Evolutionary conservation across 108 stramenopile species (phyloP), one percentile per base, ranked within the genome.

Genomic region (Skeletonema menzelii): DNA sequence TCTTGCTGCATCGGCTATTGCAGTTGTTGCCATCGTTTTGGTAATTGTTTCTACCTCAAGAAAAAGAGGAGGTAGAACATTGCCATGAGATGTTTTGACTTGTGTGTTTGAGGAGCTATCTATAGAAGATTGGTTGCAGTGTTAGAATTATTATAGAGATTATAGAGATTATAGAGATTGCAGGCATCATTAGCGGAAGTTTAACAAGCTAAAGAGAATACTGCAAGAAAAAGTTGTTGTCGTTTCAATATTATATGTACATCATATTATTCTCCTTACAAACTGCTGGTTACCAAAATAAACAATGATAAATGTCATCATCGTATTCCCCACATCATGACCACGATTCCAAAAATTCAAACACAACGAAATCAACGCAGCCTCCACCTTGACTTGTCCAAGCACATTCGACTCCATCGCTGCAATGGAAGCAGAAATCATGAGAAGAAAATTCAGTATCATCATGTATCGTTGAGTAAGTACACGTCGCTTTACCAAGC

Each of bases 401-500:
- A 70, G 55, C 17, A 73, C 56, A 62, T 53, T 53, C 8, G 47
- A 14, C 26, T 42, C 30, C 13, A 72, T 22, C 1, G 85, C 76
- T 13, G 85, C 77, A 4, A 87, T 28, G 12, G 77, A 82, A 12
- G 85, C 74, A 0, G 80, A 64, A 13, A 47, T 56, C 89, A 93
- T 93, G 11, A 93, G 78, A 26, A 79, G 63, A 61, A 72, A 67
- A 55, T 93, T 83, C 32, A 90, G 62, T 15, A 60, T 1, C 56
- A 93, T 65, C 88, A 93, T 87, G 28, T 13, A 15, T 12, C 56
- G 22, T 66, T 93, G 89, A 24, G 47, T 42, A 24, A 90, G 44
- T 22, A 85, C 46, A n/a, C 68, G 31, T 49, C 86, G 83, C 64
- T 91, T 91, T 27, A 95, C 94, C 34, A 95, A 40, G 44, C 80